Percentiles rank a stretch among this genome's conserved stretches.
phyloP scores from a whole-genome alignment of 495 filamentous ascomycete species.

The Geopyxis carbonaria region DNA sequence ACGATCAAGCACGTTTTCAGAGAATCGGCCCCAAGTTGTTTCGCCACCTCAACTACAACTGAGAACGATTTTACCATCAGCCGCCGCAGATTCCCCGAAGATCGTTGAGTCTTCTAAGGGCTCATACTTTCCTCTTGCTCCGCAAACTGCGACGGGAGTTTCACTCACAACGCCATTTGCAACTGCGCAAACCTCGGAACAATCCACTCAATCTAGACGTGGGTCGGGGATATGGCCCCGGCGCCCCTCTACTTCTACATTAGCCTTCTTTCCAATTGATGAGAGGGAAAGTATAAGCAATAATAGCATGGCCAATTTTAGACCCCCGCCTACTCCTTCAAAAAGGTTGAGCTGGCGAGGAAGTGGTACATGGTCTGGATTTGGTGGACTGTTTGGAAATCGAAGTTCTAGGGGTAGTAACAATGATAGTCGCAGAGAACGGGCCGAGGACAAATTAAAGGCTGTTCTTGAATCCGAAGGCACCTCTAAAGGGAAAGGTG shows the following conservation, averaged over 20 bases:
- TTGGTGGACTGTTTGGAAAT: conserved; percentile 11
- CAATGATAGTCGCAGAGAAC: conserved; percentile 3
- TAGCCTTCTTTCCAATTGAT: conserved; percentile 8
- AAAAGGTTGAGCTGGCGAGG: conserved; percentile 13
- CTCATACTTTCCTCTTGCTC: conserved; percentile 18
- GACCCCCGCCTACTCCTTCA: background rate
- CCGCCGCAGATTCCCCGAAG: conserved; percentile 2
- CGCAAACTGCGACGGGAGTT: conserved; percentile 17
- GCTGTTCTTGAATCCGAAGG: conserved; percentile 12
- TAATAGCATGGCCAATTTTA: background rate
- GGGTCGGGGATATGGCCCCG: conserved; percentile 12
- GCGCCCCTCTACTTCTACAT: conserved; percentile 9
- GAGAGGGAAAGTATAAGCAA: conserved; percentile 4
- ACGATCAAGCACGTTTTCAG: no score
- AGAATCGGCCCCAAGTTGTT: no score
- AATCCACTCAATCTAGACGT: conserved; percentile 4
- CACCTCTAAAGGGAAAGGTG: background rate
- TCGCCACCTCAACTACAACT: conserved; percentile 20
- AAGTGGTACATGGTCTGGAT: conserved; percentile 18
- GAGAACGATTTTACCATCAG: conserved; percentile 18
- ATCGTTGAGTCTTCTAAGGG: conserved; percentile 11
- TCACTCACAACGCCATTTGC: conserved; percentile 17
- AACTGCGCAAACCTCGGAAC: conserved; percentile 6
- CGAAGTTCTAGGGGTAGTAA: conserved; percentile 9
- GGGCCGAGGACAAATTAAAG: conserved; percentile 16